A percentile compares a stretch with the other conserved stretches of the same genome.
phyloP scores from a whole-genome alignment of 139 green algal species.

The Coelastrella sp. region DNA sequence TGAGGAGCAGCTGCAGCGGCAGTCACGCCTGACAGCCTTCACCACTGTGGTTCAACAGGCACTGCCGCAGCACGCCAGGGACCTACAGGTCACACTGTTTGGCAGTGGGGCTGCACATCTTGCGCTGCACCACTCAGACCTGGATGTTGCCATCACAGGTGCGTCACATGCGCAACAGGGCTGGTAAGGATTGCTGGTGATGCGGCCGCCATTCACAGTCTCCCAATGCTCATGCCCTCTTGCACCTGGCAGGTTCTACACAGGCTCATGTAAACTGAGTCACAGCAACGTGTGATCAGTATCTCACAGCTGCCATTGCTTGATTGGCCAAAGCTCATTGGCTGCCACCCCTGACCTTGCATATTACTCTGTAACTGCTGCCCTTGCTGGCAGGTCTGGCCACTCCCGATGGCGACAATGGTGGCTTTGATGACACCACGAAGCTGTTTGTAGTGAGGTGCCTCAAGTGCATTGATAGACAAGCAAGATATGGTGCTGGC shows the following conservation, averaged over 20 bases:
- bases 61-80: neutral
- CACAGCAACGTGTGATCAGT: too few species aligned
- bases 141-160: slow-evolving; percentile 40
- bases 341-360: too few species aligned
- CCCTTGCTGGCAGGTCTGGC: neutral
- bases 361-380: too few species aligned
- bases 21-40: neutral
- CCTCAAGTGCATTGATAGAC: slow-evolving; percentile 13
- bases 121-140: slow-evolving; percentile 29
- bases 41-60: neutral
- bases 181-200: neutral
- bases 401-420: neutral
- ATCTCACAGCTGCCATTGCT: too few species aligned
- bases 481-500: neutral
- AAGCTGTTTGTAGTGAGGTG: slow-evolving; percentile 15
- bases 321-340: too few species aligned
- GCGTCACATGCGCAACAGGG: neutral
- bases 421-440: neutral
- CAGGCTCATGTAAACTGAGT: too few species aligned
- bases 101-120: slow-evolving; percentile 26
- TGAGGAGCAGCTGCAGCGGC: slow-evolving; percentile 8
- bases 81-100: slow-evolving; percentile 1
- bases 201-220: neutral
- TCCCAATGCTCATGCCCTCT: neutral
- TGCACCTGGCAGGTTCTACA: too few species aligned